phyloP scores from a whole-genome alignment of 2,329 filamentous ascomycete species.

The Pseudogymnoascus sp. region DNA sequence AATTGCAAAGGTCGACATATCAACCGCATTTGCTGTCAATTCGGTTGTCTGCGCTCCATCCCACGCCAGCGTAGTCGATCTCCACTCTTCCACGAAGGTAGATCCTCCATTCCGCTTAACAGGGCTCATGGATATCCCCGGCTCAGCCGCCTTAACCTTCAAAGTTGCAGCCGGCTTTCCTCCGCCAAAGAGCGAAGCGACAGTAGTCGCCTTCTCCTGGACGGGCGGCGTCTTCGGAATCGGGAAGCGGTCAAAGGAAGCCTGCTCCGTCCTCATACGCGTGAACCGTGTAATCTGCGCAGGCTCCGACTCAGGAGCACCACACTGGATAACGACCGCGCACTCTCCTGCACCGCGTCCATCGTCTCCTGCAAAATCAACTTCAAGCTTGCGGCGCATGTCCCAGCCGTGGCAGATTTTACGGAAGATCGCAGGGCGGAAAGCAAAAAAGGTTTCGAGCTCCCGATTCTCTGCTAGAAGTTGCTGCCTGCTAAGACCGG shows the following conservation, averaged over 20 bases:
- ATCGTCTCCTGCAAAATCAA: slow-evolving; percentile 83
- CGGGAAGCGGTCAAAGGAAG: slow-evolving; percentile 26
- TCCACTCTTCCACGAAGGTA: slow-evolving; percentile 56
- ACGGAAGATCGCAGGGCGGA: slow-evolving; percentile 71
- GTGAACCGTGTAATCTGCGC: slow-evolving; percentile 51
- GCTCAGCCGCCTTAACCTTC: slow-evolving; percentile 16
- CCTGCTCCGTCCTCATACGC: slow-evolving; percentile 37
- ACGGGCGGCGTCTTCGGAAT: slow-evolving; percentile 26
- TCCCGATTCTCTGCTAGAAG: slow-evolving; percentile 70
- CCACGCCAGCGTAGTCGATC: slow-evolving; percentile 52
- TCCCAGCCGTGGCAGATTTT: slow-evolving; percentile 80
- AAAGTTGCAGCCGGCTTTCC: slow-evolving; percentile 21
- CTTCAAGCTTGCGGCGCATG: slow-evolving; percentile 76
- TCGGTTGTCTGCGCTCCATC: slow-evolving; percentile 51
- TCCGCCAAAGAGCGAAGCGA: slow-evolving; percentile 29
- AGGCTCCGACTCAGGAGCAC: slow-evolving; percentile 29
- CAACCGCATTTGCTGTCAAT: slow-evolving; percentile 65
- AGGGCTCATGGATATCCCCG: slow-evolving; percentile 22
- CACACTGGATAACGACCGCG: slow-evolving; percentile 67
- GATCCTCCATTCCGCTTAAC: slow-evolving; percentile 24
- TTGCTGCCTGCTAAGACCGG: slow-evolving; percentile 64
- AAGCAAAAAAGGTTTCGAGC: slow-evolving; percentile 67
- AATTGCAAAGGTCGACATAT: slow-evolving; percentile 65
- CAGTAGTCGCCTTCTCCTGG: slow-evolving; percentile 18
- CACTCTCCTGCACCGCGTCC: slow-evolving; percentile 68